phyloP scores from a whole-genome alignment of 2,329 filamentous ascomycete genomes.

The Pyrenochaeta sp. region DNA sequence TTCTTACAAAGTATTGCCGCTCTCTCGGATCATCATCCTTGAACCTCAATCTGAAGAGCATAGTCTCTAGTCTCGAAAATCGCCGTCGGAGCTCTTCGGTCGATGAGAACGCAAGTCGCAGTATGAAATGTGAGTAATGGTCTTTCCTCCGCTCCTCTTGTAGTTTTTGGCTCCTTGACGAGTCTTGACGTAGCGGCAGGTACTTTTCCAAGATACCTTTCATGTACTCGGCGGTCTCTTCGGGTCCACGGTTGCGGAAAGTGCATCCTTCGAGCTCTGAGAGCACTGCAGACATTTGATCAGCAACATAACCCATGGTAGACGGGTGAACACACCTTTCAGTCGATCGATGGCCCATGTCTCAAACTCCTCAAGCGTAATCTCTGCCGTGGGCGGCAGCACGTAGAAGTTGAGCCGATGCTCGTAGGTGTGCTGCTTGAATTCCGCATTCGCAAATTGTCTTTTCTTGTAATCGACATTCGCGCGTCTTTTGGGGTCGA shows the following conservation, averaged over 20 bases:
- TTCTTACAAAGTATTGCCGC: slow-evolving; percentile 76
- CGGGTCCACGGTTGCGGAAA: slow-evolving; percentile 86
- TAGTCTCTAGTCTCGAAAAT: slow-evolving; percentile 85
- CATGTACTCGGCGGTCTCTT: slow-evolving; percentile 85
- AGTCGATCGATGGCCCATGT: slow-evolving; percentile 97
- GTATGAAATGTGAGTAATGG: slow-evolving; percentile 97
- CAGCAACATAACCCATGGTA: background rate
- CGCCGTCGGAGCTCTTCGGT: slow-evolving; percentile 89
- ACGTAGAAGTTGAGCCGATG: slow-evolving; percentile 92
- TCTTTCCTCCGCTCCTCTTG: slow-evolving; percentile 85
- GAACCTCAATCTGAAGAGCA: slow-evolving; percentile 85
- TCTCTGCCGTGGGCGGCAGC: slow-evolving; percentile 87
- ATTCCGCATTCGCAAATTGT: slow-evolving; percentile 81
- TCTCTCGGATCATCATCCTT: slow-evolving; percentile 78
- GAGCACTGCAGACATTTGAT: slow-evolving; percentile 64
- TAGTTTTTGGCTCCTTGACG: slow-evolving; percentile 65
- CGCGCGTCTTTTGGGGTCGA: slow-evolving; percentile 76
- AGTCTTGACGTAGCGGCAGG: slow-evolving; percentile 79
- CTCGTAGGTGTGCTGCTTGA: slow-evolving; percentile 79
- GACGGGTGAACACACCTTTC: slow-evolving; percentile 59
- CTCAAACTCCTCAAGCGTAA: slow-evolving; percentile 96
- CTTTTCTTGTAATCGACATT: slow-evolving; percentile 81
- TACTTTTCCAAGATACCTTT: slow-evolving; percentile 86
- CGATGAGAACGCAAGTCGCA: slow-evolving; percentile 88
- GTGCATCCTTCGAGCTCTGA: slow-evolving; percentile 92